Percentiles rank a stretch among this genome's conserved stretches.
phyloP scores from a whole-genome alignment of 2,329 filamentous ascomycete genomes.

The Aspergillus thermomutatus region DNA sequence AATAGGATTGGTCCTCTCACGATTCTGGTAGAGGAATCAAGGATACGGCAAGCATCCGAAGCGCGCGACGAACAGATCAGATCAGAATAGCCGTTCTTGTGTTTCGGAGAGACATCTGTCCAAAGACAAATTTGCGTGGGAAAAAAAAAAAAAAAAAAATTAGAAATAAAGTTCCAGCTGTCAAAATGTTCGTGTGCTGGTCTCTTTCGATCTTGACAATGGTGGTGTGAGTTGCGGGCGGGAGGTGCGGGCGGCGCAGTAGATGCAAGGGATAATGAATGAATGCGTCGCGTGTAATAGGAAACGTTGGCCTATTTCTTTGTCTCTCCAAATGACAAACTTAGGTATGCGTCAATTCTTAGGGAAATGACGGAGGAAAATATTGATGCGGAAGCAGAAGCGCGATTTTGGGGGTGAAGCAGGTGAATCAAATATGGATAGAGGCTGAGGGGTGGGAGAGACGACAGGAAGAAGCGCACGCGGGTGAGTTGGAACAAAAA shows the following conservation, averaged over 20 bases:
- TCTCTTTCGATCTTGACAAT: slow-evolving; percentile 13
- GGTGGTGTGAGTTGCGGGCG: slow-evolving; percentile 17
- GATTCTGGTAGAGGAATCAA: slow-evolving; percentile 7
- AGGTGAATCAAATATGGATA: background rate
- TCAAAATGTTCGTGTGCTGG: slow-evolving; percentile 9
- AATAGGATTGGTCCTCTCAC: slow-evolving; percentile 2
- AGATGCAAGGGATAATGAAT: slow-evolving; percentile 24
- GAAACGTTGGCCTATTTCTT: slow-evolving; percentile 7
- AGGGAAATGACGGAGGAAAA: background rate
- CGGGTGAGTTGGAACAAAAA: slow-evolving; percentile 18
- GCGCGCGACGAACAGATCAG: slow-evolving; percentile 26
- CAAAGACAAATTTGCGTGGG: slow-evolving; percentile 3
- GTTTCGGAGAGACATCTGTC: slow-evolving; percentile 18
- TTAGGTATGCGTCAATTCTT: background rate
- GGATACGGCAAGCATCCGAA: slow-evolving; percentile 20
- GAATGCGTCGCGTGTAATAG: slow-evolving; percentile 32
- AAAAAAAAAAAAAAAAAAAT: slow-evolving; percentile 5
- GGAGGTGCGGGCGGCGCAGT: slow-evolving; percentile 26
- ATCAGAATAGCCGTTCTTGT: slow-evolving; percentile 20
- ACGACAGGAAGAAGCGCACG: slow-evolving; percentile 13
- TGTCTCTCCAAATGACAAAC: background rate
- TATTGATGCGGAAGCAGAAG: background rate
- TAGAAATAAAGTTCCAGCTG: slow-evolving; percentile 12
- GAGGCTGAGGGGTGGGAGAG: background rate
- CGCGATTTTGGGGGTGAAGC: background rate